Evolutionary conservation across 805 yeast species (phyloP).

Genomic region (Debaryomyces maramus): DNA sequence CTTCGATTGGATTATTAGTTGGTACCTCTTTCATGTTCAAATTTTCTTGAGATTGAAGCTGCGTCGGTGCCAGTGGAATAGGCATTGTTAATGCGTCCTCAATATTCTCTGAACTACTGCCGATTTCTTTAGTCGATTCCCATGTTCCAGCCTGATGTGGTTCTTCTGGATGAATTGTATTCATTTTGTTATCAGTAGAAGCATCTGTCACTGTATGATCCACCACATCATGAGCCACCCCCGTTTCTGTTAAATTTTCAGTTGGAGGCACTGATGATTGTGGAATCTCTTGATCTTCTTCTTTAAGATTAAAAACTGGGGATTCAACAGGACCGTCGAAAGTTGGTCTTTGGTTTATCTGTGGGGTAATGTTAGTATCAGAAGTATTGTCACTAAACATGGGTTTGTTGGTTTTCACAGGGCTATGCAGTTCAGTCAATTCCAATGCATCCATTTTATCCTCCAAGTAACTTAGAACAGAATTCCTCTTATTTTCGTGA

Average conservation of each 20-base stretch:
- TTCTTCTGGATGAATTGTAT: too few species aligned
- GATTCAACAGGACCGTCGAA: constrained; percentile 22
- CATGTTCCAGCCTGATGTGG: too few species aligned
- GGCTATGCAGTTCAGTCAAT: constrained; percentile 31
- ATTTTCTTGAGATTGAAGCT: neutral
- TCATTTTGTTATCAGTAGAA: too few species aligned
- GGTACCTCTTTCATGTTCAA: neutral
- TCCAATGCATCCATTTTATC: constrained; percentile 45
- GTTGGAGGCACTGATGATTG: too few species aligned
- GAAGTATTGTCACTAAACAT: constrained; percentile 2
- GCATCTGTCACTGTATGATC: too few species aligned
- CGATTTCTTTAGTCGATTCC: too few species aligned
- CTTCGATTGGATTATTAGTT: neutral
- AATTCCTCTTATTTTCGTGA: constrained; percentile 36
- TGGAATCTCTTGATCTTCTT: neutral
- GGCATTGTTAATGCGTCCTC: too few species aligned
- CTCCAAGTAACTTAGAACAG: constrained; percentile 44
- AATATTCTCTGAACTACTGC: too few species aligned
- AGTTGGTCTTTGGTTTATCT: constrained; percentile 30
- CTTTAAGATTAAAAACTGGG: constrained; percentile 11
- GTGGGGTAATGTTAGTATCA: constrained; percentile 21
- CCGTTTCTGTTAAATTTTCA: too few species aligned
- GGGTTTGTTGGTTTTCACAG: constrained; percentile 10
- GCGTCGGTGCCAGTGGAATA: too few species aligned
- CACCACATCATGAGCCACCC: too few species aligned